phyloP scores from a whole-genome alignment of 1,284 basidiomycete genomes.

The Ganoderma multipileum region DNA sequence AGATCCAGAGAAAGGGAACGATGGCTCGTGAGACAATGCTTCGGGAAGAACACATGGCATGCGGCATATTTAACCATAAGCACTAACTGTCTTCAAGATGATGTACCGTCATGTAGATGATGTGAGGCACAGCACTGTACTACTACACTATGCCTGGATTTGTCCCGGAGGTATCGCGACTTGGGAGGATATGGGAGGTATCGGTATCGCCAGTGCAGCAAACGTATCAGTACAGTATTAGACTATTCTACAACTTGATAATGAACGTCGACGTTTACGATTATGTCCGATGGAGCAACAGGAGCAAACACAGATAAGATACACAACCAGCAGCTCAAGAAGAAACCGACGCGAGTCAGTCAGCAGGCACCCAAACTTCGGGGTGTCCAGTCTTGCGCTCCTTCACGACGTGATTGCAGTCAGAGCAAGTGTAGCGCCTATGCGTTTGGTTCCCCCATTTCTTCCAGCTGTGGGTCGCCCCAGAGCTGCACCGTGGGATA shows the following conservation, averaged over 20 bases:
- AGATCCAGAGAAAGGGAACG: not conserved
- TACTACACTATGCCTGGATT: not conserved
- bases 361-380: constrained; percentile 13
- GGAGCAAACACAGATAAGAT: not conserved
- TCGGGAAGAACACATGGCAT: not conserved
- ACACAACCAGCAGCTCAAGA: not conserved
- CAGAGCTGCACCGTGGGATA: not conserved
- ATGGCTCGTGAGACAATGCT: not conserved
- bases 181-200: not conserved
- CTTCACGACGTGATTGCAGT: constrained; percentile 17
- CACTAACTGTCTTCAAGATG: not conserved
- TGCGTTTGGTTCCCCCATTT: constrained; percentile 17
- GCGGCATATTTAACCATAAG: not conserved
- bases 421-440: constrained; percentile 25
- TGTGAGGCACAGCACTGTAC: not conserved
- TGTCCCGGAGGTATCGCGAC: not conserved
- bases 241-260: not conserved
- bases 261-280: not conserved
- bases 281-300: not conserved
- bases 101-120: not conserved
- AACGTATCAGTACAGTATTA: not conserved
- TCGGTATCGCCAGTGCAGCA: not conserved
- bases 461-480: constrained; percentile 21
- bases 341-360: not conserved
- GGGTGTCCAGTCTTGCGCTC: constrained; percentile 23